Base-by-base conservation (phyloP, 495 filamentous ascomycete genomes). In the Hypoxylon intermedium region DNA sequence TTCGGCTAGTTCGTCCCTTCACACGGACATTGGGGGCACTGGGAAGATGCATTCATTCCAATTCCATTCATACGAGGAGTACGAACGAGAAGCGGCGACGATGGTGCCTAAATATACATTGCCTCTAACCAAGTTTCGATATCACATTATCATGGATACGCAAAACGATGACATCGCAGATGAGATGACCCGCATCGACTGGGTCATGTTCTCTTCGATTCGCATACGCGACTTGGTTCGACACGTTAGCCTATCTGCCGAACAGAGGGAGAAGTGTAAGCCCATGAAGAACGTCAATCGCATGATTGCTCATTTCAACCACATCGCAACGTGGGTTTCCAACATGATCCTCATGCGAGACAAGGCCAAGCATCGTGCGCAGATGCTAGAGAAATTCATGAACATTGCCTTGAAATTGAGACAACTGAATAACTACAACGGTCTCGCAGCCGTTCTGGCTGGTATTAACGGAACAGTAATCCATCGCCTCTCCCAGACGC, bases 141-240 rank as follows among this genome's bases (percentile, higher is more conserved):
- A 92, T 83, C 88, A 89, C 56, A 82, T 86, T 46, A 86, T 96
- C 59, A 93, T 96, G 86, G 88, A 89, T 21, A 83, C 85, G 20
- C 77, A 85, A 4, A 87, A 94, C 23, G 90, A 92, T 34, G 83
- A 89, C 42, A 90, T 97, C 59, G 94, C 95, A 5, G 85, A 86
- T 43, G 94, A 98, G 72, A 80, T 98, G 67, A 97, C 94, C 5
- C 85, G 94, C 48, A 93, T 98, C 36, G 94, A 98, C 75, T 97
- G 93, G 94, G 83, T 92, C 67, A 92, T 96, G 85, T 97, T 96
- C 74, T 92, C 88, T 62, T 89, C 91, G n/a, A 95, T 98, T 69
- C 87, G 90, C n/a, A 89, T 93, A 37, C 89, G 94, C 42, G 95
- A 98, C 74, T 82, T 97, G 4, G 89, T 98, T 43, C 88, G 95